Percentiles rank a stretch among this genome's conserved stretches.
Conservation (phyloP, 2,329 filamentous ascomycete species). For the Aspergillus fumigatus region DNA sequence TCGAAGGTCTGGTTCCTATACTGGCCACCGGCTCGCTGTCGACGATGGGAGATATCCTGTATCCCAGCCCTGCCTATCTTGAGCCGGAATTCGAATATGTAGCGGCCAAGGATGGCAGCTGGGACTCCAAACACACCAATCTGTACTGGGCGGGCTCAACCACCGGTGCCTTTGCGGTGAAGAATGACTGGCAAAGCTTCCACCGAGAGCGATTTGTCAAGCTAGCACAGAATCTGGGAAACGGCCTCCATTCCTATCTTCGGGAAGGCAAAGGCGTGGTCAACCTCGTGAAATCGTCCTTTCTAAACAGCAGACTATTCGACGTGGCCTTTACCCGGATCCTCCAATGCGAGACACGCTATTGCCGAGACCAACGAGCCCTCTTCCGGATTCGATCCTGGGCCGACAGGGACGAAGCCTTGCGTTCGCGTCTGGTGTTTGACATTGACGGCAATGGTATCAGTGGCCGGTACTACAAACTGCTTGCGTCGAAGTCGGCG, state of each 20-base stretch:
- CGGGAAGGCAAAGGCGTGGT: background rate
- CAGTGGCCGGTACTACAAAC: conserved; percentile 19
- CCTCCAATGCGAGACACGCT: conserved; percentile 10
- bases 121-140: conserved; percentile 48
- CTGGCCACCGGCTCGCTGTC: conserved; percentile 19
- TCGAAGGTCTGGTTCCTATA: conserved; percentile 19
- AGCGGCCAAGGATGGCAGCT: conserved; percentile 41
- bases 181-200: conserved; percentile 9
- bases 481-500: conserved; percentile 15
- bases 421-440: conserved; percentile 14
- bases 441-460: conserved; percentile 22
- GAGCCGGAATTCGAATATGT: conserved; percentile 39
- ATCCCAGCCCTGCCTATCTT: conserved; percentile 50
- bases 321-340: conserved; percentile 16
- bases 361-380: conserved; percentile 10
- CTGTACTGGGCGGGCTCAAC: conserved; percentile 57
- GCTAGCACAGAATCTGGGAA: conserved; percentile 11
- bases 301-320: conserved; percentile 10
- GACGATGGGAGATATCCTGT: conserved; percentile 43
- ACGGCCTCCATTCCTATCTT: conserved; percentile 3
- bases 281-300: conserved; percentile 1
- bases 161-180: conserved; percentile 43
- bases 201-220: conserved; percentile 18
- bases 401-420: conserved; percentile 11
- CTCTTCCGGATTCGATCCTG: conserved; percentile 11